Base-by-base conservation (phyloP, 176 grass and related monocot species). In the Coix lacrymajobi region DNA sequence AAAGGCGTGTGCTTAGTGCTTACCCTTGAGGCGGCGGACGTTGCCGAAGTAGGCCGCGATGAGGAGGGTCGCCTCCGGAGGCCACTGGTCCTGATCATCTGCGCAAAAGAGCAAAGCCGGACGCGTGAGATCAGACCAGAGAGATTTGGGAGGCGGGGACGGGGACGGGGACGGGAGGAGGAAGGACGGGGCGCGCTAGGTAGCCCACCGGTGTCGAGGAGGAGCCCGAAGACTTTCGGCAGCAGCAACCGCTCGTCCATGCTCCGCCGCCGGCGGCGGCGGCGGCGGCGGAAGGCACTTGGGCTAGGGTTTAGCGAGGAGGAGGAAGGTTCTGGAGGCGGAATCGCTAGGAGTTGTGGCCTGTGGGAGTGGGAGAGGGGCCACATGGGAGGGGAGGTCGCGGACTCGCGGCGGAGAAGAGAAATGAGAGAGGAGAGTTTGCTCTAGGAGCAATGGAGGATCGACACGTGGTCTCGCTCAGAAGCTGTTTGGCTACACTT, bases 21-120 rank as follows among this genome's bases (percentile, higher is more conserved):
- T 56, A 56, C 83, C 75, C 66, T 85, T 85, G 83, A 85, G 51
- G 66, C 65, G 83, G 75, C 83, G 19, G 83, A 79, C 1, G 29
- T 79, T 65, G 37, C 60, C 39, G 25, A 31, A 2, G 76, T 64
- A 8, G 39, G 76, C 76, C 60, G 25, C 60, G 60, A 44, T 5
- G 60, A 79, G 39, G 38, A 79, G 76, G 16, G 25, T 46, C 76
- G 76, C 76, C 76, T 64, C 76, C 17, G 17, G 76, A 45, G 76
- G 60, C 76, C 60, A 79, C 39, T 79, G 10, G 26, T 65, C 76
- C 39, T 78, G n/a, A 30, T 79, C 60, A 45, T 33, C 76, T 64
- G 58, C 38, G 26, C 4, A 39, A 5, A 30, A 5, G 16, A 43
- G 10, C 2, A 28, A 17, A 44, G 5, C 17, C 15, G 15, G 2